A percentile compares a stretch with the other conserved stretches of the same genome.
These are phyloP conservation scores for Rhexocercosporidium sp. DNA, from an alignment of 2,329 filamentous ascomycete species.

Conservation along the genomic window DNA sequence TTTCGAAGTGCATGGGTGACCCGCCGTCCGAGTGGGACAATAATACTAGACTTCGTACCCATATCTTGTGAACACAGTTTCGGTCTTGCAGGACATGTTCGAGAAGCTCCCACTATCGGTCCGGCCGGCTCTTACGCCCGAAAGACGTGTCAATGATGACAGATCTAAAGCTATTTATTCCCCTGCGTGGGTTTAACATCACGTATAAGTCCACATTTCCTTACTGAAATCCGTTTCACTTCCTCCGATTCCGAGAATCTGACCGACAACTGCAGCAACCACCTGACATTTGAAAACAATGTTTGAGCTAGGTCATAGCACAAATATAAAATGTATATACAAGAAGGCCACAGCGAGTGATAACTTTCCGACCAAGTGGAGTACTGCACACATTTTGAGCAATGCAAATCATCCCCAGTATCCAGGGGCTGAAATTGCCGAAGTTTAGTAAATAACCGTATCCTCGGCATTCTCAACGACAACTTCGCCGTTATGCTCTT, in stretches of 20 bases:
- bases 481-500: conserved; percentile 77
- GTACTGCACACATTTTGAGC: not conserved
- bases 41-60: conserved; percentile 30
- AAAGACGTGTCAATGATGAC: not conserved
- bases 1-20: not conserved
- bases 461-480: conserved; percentile 87
- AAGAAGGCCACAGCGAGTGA: not conserved
- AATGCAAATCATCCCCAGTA: not conserved
- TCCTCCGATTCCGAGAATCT: not conserved
- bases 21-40: not conserved
- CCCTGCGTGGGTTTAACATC: too few relatives aligned
- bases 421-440: not conserved
- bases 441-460: conserved; percentile 82
- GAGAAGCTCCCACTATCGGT: not conserved
- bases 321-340: conserved; percentile 10
- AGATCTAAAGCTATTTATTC: too few relatives aligned
- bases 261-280: not conserved
- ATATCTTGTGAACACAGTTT: too few relatives aligned
- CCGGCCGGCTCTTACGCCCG: not conserved
- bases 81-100: not conserved
- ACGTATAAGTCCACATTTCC: not conserved
- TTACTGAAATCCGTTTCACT: not conserved
- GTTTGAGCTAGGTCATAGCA: not conserved
- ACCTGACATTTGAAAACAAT: not conserved
- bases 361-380: not conserved